These are phyloP conservation scores for Chamaecyparis obtusa DNA, from an alignment of 75 land plant genomes.

Conservation along the genomic window DNA sequence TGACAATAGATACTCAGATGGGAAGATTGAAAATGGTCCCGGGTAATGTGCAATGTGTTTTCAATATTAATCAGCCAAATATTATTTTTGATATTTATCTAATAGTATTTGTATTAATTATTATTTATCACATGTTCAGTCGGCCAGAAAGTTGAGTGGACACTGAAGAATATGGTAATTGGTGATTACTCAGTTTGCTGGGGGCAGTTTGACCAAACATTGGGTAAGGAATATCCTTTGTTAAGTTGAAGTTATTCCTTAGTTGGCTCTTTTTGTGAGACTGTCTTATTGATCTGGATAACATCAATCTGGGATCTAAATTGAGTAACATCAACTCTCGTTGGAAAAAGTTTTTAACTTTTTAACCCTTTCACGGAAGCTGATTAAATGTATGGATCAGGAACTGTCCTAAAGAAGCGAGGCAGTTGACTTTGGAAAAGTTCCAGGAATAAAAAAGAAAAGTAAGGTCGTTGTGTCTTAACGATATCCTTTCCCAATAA, in stretches of 20 bases:
- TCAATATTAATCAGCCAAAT: neutral
- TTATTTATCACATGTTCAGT: neutral
- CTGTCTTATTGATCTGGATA: neutral
- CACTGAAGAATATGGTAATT: neutral
- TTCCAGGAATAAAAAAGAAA: neutral
- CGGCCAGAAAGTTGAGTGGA: neutral
- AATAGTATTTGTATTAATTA: neutral
- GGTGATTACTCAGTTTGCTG: neutral
- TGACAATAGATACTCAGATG: conserved; percentile 1
- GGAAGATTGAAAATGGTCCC: neutral
- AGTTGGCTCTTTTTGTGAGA: neutral
- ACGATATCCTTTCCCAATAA: neutral
- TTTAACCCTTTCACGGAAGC: neutral
- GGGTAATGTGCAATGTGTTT: conserved; percentile 1
- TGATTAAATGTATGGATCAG: neutral
- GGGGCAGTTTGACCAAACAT: neutral
- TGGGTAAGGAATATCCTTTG: neutral
- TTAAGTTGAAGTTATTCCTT: neutral
- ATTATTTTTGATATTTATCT: neutral
- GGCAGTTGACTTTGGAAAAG: neutral
- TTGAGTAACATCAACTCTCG: neutral
- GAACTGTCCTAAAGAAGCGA: neutral
- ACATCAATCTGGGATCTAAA: neutral
- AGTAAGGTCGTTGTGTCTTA: neutral
- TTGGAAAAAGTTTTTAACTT: neutral